Evolutionary conservation across 495 filamentous ascomycete genomes (phyloP), one percentile per base, ranked within the genome.

Genomic region (Penicillium argentinense): DNA sequence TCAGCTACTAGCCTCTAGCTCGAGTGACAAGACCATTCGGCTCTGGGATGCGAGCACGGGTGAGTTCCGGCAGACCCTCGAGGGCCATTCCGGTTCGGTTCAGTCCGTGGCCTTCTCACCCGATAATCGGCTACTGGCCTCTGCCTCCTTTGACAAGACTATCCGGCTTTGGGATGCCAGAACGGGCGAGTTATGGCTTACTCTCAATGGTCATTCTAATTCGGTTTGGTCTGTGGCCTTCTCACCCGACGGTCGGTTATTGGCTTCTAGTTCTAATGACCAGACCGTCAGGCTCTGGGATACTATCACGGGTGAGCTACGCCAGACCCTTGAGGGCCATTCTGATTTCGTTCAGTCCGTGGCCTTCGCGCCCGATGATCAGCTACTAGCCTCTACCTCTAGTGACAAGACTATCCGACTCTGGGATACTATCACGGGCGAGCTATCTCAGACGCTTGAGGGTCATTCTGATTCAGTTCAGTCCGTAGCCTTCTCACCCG

Each of bases 311-410:
- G 52, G 52, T 22, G 9, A 22, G 1, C 47, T 49, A 9, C 51
- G 56, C 2, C 45, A 59, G 33, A 67, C 47, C 16, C 56, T 62
- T 12, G 50, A 62, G 40, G 18, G 32, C 18, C 33, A 40, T 25
- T 30, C 13, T 3, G 41, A 13, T 11, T 11, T 3, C 6, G 34
- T 45, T n/a, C 1, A 0, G 0, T 44, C 48, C 1, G 32, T 51
- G 2, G 59, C 59, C 9, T 75, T 74, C 55, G 70, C 68, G 11
- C 60, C 54, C 7, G 60, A 76, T 45, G 56, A 56, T 18, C 52
- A 51, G 34, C 30, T 63, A 11, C 3, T 74, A 1, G 60, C 47
- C 7, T 70, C 66, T 19, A 54, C 37, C 21, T 67, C 57, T 21
- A 0, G 12, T n/a, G 58, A 69, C 34, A 47, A 53, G 2, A 71